Conservation (phyloP, 768 basidiomycete genomes). For the Cyclocybe cylindracea region DNA sequence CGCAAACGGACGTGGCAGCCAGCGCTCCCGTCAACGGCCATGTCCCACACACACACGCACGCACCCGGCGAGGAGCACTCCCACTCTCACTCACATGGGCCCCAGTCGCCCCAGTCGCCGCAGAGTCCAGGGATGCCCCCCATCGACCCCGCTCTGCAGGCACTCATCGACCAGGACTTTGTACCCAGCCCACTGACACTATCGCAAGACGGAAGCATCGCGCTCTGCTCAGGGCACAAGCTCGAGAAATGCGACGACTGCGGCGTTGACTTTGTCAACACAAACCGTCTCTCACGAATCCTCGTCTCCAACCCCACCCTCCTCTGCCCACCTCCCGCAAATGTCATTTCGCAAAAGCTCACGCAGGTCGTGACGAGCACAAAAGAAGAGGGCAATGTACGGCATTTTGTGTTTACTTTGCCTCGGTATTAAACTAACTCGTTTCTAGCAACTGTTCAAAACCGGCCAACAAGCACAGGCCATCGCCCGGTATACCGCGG, state of each 20-base stretch:
- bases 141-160: constrained; percentile 75
- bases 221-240: constrained; percentile 67
- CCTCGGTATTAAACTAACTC: constrained; percentile 20
- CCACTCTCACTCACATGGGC: constrained; percentile 53
- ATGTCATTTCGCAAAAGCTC: constrained; percentile 73
- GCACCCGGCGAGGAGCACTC: constrained; percentile 55
- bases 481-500: constrained; percentile 76
- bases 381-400: constrained; percentile 95
- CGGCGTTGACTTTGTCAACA: constrained; percentile 65
- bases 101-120: constrained; percentile 39
- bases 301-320: constrained; percentile 70
- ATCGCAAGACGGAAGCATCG: constrained; percentile 51
- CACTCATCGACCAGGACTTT: constrained; percentile 76
- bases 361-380: constrained; percentile 71
- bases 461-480: constrained; percentile 66
- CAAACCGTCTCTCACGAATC: constrained; percentile 78
- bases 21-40: constrained; percentile 24
- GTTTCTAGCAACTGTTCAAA: constrained; percentile 74
- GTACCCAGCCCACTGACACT: constrained; percentile 56
- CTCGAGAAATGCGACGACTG: constrained; percentile 77
- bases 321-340: constrained; percentile 80
- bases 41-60: constrained; percentile 70
- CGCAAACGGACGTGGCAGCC: constrained; percentile 19
- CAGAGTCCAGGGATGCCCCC: constrained; percentile 46
- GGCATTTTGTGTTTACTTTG: constrained; percentile 29